Conservation (phyloP, 805 yeast species). For the Jamesozyma lodderae region DNA sequence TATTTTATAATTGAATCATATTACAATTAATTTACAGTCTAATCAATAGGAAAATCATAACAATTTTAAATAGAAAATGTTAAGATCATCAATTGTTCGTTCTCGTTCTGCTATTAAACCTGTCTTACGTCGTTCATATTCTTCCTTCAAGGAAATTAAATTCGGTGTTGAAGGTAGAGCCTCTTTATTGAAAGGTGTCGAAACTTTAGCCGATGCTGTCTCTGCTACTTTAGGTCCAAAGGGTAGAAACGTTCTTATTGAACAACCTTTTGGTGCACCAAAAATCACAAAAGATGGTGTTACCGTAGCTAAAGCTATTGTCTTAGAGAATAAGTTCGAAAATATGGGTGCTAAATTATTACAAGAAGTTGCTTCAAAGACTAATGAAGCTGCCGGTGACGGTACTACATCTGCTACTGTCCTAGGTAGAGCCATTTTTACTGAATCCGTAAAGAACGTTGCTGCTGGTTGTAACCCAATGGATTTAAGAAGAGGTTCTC, state of each 20-base stretch:
- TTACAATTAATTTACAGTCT: too few relatives aligned
- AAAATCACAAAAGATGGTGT: slow-evolving; percentile 99
- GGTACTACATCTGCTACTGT: slow-evolving; percentile 98
- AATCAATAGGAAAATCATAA: too few relatives aligned
- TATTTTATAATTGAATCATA: too few relatives aligned
- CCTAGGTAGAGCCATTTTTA: slow-evolving; percentile 87
- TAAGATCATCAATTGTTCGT: slow-evolving; percentile 16
- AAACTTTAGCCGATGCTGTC: slow-evolving; percentile 90
- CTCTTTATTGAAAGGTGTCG: slow-evolving; percentile 86
- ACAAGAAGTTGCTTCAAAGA: slow-evolving; percentile 95
- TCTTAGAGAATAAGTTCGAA: slow-evolving; percentile 82
- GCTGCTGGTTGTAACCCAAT: slow-evolving; percentile 99
- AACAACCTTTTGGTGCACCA: slow-evolving; percentile 94
- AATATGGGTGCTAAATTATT: slow-evolving; percentile 91
- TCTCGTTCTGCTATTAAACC: slow-evolving; percentile 10
- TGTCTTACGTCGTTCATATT: slow-evolving; percentile 25
- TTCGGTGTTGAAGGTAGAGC: slow-evolving; percentile 98
- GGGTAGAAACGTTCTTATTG: slow-evolving; percentile 94
- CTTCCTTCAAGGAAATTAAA: slow-evolving; percentile 80
- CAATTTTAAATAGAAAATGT: slow-evolving; percentile 11
- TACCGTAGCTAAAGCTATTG: slow-evolving; percentile 83
- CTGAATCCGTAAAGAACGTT: slow-evolving; percentile 91
- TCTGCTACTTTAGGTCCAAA: slow-evolving; percentile 95
- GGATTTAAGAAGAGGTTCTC: slow-evolving; percentile 96
- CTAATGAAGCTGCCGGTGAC: slow-evolving; percentile 96